These are phyloP conservation scores for Cutaneotrichosporon cavernicola DNA, from an alignment of 1,284 basidiomycete genomes.

Conservation along the genomic window DNA sequence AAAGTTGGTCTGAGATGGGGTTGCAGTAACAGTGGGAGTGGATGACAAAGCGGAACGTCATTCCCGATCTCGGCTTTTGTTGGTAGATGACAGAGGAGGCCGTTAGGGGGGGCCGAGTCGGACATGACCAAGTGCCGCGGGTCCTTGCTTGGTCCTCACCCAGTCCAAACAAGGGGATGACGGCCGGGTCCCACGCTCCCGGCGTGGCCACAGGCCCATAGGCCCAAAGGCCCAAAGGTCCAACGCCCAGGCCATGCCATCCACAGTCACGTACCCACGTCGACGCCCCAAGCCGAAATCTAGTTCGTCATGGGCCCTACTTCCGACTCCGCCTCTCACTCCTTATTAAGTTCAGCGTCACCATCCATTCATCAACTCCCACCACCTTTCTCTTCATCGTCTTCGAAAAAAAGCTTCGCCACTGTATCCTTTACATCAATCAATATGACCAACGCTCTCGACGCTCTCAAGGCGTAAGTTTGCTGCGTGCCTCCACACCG, in stretches of 20 bases:
- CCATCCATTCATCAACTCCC: background rate
- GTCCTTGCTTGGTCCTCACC: too few relatives aligned
- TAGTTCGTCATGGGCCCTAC: slow-evolving; percentile 1
- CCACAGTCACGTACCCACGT: background rate
- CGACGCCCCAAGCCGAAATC: background rate
- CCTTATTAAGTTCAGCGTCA: background rate
- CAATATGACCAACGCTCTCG: slow-evolving; percentile 27
- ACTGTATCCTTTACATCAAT: background rate
- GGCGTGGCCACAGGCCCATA: too few relatives aligned
- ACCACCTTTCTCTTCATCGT: background rate
- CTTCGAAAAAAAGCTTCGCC: background rate
- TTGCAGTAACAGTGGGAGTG: too few relatives aligned
- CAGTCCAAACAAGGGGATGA: background rate
- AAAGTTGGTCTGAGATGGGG: too few relatives aligned
- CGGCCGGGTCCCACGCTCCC: background rate
- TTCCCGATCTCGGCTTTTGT: background rate
- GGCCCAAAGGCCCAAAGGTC: too few relatives aligned
- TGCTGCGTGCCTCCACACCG: background rate
- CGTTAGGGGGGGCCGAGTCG: too few relatives aligned
- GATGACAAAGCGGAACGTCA: background rate
- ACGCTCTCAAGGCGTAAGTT: slow-evolving; percentile 33
- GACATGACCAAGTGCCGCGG: too few relatives aligned
- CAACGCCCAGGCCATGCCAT: background rate
- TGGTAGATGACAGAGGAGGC: background rate
- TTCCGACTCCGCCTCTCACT: background rate